Base-by-base conservation (phyloP, 768 basidiomycete species). In the Amanita fuliginea region DNA sequence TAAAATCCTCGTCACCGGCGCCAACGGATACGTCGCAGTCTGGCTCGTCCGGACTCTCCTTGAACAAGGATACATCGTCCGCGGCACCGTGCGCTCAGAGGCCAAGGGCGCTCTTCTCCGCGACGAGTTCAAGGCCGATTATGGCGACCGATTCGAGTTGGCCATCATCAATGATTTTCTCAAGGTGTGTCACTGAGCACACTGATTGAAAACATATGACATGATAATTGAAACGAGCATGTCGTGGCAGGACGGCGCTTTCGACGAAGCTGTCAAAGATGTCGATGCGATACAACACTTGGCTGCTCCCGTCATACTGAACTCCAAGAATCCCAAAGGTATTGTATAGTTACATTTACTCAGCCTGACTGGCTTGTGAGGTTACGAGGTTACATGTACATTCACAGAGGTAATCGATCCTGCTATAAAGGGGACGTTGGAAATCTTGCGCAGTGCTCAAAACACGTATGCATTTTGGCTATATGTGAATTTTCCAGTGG, bases 211-310 rank as follows among this genome's bases (percentile, higher is more conserved):
- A 24, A 24, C 5, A 24, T 3, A 5, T 24, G 22, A 5, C 22
- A 5, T 24, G 5, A n/a, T n/a, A n/a, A n/a, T n/a, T n/a, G n/a
- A n/a, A n/a, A n/a, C n/a, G n/a, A n/a, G n/a, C n/a, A n/a, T n/a
- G n/a, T n/a, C n/a, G n/a, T n/a, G n/a, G n/a, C n/a, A 24, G 22
- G 22, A 73, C 1, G 77, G 76, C 6, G 84, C 81, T 1, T 93
- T 89, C 53, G 86, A 91, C 59, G 79, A 86, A 41, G 86, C 80
- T 0, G 82, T 90, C 52, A 77, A 80, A 60, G 86, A 74, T 1
- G 78, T 90, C 7, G 80, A 86, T 52, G 88, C 74, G 0, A 76
- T 92, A 45, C 72, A 67, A 34, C 86, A 87, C 57, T 77, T 72
- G 4, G 83, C 83, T 0, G 83, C 83, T 1, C 84, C 85, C 1